A percentile compares a stretch with the other conserved stretches of the same genome.
Conservation (phyloP, 2,329 filamentous ascomycete species). For the Fusarium papillatum region DNA sequence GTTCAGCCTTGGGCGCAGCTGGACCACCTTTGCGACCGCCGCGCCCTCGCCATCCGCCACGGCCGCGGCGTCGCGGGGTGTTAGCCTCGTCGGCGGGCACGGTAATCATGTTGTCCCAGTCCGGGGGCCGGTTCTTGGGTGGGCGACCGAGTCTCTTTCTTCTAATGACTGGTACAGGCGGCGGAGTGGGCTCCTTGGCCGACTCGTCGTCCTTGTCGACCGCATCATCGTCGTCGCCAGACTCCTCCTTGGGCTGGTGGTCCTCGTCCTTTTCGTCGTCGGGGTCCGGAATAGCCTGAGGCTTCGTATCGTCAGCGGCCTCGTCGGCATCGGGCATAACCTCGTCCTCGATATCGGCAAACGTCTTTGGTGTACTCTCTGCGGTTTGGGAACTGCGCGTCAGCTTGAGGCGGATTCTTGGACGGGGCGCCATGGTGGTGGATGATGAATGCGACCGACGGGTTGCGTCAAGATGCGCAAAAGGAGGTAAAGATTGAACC, state of each 20-base stretch:
- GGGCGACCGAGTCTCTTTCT: conserved; percentile 87
- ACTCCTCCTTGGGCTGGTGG: conserved; percentile 66
- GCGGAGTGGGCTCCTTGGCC: conserved; percentile 66
- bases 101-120: conserved; percentile 78
- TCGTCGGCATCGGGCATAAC: conserved; percentile 48
- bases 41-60: conserved; percentile 78
- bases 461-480: background rate
- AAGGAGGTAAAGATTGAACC: background rate
- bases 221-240: conserved; percentile 55
- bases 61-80: conserved; percentile 74
- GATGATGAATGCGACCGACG: conserved; percentile 2
- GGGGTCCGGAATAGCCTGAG: conserved; percentile 54
- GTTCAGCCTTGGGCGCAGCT: conserved; percentile 82
- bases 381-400: conserved; percentile 45
- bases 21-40: conserved; percentile 78
- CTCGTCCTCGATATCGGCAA: conserved; percentile 55
- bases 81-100: conserved; percentile 67
- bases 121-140: conserved; percentile 86
- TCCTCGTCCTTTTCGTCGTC: conserved; percentile 58
- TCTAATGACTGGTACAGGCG: conserved; percentile 74
- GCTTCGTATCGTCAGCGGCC: conserved; percentile 54
- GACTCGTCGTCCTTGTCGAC: conserved; percentile 57
- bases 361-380: conserved; percentile 59
- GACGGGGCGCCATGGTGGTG: conserved; percentile 44
- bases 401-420: conserved; percentile 50